Evolutionary conservation across 352 stramenopile species (phyloP).

Genomic region (Phytophthora citricola): DNA sequence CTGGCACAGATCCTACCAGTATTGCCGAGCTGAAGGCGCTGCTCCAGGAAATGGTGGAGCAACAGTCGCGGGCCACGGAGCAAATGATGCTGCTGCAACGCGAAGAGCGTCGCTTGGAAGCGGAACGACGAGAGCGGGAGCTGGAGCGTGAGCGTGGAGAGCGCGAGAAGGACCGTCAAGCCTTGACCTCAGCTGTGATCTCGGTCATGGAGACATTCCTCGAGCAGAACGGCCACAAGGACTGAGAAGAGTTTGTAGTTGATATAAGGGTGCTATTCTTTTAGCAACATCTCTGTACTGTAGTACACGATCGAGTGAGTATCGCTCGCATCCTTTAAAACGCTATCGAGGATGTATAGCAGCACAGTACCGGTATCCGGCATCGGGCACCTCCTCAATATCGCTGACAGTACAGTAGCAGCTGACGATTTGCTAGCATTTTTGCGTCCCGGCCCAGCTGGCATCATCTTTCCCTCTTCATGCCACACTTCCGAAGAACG

Average conservation of each 20-base stretch:
- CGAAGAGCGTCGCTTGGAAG: conserved; percentile 37
- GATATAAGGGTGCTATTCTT: conserved; percentile 17
- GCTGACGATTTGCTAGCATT: conserved; percentile 22
- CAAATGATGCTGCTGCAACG: conserved; percentile 39
- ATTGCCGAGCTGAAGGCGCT: conserved; percentile 35
- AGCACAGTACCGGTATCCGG: no score
- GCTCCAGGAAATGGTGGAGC: conserved; percentile 39
- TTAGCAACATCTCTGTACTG: conserved; percentile 21
- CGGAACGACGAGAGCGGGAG: conserved; percentile 36
- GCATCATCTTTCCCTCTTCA: conserved; percentile 20
- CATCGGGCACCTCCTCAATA: conserved; percentile 1
- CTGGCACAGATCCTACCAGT: conserved; percentile 14
- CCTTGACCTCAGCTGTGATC: conserved; percentile 29
- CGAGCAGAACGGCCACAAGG: conserved; percentile 24
- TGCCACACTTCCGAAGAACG: conserved; percentile 28
- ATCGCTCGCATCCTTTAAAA: neutral
- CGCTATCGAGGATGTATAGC: no score
- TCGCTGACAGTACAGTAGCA: conserved; percentile 15
- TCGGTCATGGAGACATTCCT: conserved; percentile 39
- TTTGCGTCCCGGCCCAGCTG: conserved; percentile 8
- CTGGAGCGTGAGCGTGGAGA: conserved; percentile 32
- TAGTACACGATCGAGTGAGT: conserved; percentile 6
- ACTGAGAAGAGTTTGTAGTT: conserved; percentile 29
- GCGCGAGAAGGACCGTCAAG: conserved; percentile 42
- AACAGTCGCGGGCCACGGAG: conserved; percentile 32